Conservation (phyloP, 1,284 basidiomycete species). For the Cutaneotrichosporon dermatis region DNA sequence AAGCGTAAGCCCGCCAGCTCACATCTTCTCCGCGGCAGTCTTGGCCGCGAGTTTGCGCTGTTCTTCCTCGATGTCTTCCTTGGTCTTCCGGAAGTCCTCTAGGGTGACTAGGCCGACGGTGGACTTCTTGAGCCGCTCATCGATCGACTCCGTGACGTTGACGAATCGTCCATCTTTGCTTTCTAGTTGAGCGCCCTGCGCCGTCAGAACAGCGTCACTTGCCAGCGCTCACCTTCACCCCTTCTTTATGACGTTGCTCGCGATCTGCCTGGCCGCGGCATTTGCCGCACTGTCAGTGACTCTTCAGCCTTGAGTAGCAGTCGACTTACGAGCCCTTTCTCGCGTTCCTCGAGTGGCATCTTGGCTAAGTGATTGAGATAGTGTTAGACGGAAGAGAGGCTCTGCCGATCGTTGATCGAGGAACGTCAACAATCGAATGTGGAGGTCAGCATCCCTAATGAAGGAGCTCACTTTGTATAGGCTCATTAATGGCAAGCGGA, state of each 20-base stretch:
- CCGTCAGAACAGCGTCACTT: no score
- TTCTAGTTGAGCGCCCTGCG: no score
- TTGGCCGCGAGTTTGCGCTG: slow-evolving; percentile 81
- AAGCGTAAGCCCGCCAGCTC: background rate
- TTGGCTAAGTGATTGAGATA: background rate
- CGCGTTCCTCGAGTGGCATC: background rate
- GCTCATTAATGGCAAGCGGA: background rate
- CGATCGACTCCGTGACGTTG: slow-evolving; percentile 89
- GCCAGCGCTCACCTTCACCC: no score
- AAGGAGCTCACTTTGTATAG: background rate
- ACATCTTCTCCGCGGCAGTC: slow-evolving; percentile 35
- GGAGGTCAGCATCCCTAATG: no score
- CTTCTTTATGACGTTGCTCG: slow-evolving; percentile 12
- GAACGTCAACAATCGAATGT: background rate
- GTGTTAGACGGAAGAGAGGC: no score
- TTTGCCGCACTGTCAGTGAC: slow-evolving; percentile 15
- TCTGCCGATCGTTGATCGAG: background rate
- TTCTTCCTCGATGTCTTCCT: slow-evolving; percentile 86
- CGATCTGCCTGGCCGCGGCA: slow-evolving; percentile 37
- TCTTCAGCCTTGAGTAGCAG: background rate
- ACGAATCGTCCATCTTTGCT: slow-evolving; percentile 63
- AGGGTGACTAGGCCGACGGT: slow-evolving; percentile 91
- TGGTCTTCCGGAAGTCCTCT: slow-evolving; percentile 84
- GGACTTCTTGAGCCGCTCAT: slow-evolving; percentile 85
- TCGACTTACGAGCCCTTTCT: background rate